phyloP scores from a whole-genome alignment of 352 stramenopile genomes.

The Phytopythium sindhum region DNA sequence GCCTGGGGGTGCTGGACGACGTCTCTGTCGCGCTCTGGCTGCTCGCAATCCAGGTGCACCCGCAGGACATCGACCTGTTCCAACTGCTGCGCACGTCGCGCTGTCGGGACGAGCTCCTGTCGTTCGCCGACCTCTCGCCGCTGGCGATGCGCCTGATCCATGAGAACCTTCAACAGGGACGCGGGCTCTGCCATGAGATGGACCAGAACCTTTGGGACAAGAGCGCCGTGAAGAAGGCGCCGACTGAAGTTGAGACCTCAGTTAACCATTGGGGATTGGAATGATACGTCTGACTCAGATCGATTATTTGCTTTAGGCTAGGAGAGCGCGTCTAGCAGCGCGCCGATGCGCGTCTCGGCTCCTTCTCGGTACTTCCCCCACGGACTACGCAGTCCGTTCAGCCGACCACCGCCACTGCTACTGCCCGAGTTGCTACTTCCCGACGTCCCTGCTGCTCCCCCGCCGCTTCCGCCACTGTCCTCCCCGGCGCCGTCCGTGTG shows the following conservation, averaged over 20 bases:
- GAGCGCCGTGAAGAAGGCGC: background rate
- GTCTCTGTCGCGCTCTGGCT: slow-evolving; percentile 62
- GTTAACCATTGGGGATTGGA: background rate
- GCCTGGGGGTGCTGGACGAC: slow-evolving; percentile 51
- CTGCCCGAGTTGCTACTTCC: background rate
- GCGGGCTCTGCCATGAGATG: slow-evolving; percentile 20
- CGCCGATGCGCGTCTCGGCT: slow-evolving; percentile 33
- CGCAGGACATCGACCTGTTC: slow-evolving; percentile 19
- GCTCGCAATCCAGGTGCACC: slow-evolving; percentile 41
- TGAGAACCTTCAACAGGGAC: slow-evolving; percentile 11
- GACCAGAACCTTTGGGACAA: slow-evolving; percentile 16
- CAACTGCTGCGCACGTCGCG: slow-evolving; percentile 6
- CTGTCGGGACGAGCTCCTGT: slow-evolving; percentile 24
- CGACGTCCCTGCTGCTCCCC: slow-evolving; percentile 9
- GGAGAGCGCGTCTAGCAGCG: slow-evolving; percentile 35
- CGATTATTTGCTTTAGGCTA: slow-evolving; percentile 3
- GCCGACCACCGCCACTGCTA: background rate
- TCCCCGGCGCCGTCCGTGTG: slow-evolving; percentile 58
- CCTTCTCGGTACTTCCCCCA: slow-evolving; percentile 17
- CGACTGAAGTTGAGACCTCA: background rate
- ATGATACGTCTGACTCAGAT: background rate
- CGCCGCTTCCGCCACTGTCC: slow-evolving; percentile 21
- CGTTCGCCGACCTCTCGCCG: slow-evolving; percentile 27
- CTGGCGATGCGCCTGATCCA: slow-evolving; percentile 25
- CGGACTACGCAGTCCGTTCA: slow-evolving; percentile 3